A percentile compares a stretch with the other conserved stretches of the same genome.
These are phyloP conservation scores for Thymus quinquecostatus DNA, from an alignment of 257 asterid species.

Conservation along the genomic window DNA sequence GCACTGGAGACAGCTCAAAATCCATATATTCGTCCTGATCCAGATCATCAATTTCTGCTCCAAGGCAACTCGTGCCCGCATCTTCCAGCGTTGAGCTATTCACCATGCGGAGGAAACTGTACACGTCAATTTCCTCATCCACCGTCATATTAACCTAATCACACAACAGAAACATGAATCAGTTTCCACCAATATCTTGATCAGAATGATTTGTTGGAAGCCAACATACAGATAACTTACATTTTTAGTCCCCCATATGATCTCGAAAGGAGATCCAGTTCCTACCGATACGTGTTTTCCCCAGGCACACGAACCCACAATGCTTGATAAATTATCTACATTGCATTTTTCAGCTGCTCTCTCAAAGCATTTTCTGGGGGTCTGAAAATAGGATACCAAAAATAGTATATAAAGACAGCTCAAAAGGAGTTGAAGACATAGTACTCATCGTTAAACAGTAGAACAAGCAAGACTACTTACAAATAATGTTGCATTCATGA, in stretches of 20 bases:
- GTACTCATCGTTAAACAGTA: conserved; percentile 17
- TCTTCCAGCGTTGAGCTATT: conserved; percentile 55
- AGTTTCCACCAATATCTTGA: not conserved
- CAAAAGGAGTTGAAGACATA: conserved; percentile 3
- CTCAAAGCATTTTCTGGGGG: conserved; percentile 93
- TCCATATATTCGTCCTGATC: conserved; percentile 60
- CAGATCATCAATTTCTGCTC: conserved; percentile 73
- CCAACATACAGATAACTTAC: conserved; percentile 42
- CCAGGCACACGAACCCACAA: conserved; percentile 98
- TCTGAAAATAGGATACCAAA: conserved; percentile 47
- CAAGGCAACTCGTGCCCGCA: conserved; percentile 71
- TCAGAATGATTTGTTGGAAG: conserved; percentile 23
- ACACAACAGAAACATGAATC: conserved; percentile 30
- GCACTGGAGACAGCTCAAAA: conserved; percentile 66
- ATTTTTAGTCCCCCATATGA: conserved; percentile 85
- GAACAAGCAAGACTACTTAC: conserved; percentile 51
- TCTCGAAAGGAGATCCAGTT: conserved; percentile 91
- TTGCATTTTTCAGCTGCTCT: conserved; percentile 97
- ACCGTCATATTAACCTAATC: conserved; percentile 64
- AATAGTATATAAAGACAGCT: conserved; percentile 25
- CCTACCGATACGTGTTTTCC: conserved; percentile 94
- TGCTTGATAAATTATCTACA: conserved; percentile 76
- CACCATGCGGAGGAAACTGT: conserved; percentile 83
- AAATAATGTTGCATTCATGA: conserved; percentile 86
- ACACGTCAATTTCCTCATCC: conserved; percentile 65